A percentile compares a stretch with the other conserved stretches of the same genome.
phyloP scores from a whole-genome alignment of 495 filamentous ascomycete species.

The Glarea lozoyensis region DNA sequence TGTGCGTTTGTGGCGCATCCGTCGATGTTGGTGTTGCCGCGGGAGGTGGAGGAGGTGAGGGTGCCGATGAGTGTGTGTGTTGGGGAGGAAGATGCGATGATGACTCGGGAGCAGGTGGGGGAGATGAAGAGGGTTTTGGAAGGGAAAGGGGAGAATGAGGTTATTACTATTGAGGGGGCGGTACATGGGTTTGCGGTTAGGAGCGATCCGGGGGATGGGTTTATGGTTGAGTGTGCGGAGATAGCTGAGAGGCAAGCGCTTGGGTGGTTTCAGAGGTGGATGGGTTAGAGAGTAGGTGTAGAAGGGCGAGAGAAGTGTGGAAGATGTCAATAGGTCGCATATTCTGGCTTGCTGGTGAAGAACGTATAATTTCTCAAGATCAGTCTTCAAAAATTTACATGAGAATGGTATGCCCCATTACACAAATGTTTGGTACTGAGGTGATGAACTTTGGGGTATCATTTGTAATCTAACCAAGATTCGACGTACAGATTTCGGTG shows the following conservation, averaged over 20 bases:
- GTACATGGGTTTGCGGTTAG: constrained; percentile 55
- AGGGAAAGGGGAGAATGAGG: constrained; percentile 31
- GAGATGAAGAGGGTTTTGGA: constrained; percentile 41
- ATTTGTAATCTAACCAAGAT: too few species aligned
- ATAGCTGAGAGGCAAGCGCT: constrained; percentile 46
- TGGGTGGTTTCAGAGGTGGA: constrained; percentile 32
- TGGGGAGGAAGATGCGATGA: constrained; percentile 39
- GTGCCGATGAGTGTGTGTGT: constrained; percentile 46
- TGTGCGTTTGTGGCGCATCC: constrained; percentile 48
- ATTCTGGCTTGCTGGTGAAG: too few species aligned
- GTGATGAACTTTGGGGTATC: too few species aligned
- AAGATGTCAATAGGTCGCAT: too few species aligned
- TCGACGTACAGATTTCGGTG: too few species aligned
- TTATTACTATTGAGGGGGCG: constrained; percentile 45
- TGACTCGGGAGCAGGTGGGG: constrained; percentile 30
- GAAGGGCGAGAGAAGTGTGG: too few species aligned
- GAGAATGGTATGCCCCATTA: too few species aligned
- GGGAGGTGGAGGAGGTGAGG: constrained; percentile 41
- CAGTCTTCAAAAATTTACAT: too few species aligned
- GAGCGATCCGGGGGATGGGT: constrained; percentile 33
- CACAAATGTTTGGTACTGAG: too few species aligned
- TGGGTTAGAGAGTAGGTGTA: not conserved
- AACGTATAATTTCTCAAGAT: too few species aligned
- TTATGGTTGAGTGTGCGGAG: constrained; percentile 33
- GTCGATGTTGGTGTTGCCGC: constrained; percentile 37